phyloP scores from a whole-genome alignment of 2,329 filamentous ascomycete genomes.

The Cryphonectria japonica region DNA sequence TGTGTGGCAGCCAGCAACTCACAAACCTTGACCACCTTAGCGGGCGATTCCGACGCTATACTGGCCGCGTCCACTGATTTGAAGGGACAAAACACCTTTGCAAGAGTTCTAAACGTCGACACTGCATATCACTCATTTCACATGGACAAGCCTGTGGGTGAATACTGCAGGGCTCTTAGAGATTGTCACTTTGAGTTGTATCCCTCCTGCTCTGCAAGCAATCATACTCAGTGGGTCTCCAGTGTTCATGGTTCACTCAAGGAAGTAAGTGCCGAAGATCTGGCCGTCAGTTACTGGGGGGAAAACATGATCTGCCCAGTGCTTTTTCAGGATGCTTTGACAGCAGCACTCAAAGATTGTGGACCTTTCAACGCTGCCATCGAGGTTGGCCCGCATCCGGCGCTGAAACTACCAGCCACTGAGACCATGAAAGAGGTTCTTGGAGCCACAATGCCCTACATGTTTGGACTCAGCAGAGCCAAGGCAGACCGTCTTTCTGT shows the following conservation, averaged over 20 bases:
- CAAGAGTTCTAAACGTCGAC: constrained; percentile 45
- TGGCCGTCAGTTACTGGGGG: constrained; percentile 45
- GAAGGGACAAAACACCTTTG: constrained; percentile 37
- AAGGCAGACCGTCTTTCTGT: constrained; percentile 38
- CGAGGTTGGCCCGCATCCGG: constrained; percentile 51
- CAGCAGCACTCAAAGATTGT: constrained; percentile 31
- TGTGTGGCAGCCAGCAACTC: constrained; percentile 41
- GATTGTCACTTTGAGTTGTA: constrained; percentile 35
- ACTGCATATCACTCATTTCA: constrained; percentile 55
- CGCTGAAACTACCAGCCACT: constrained; percentile 45
- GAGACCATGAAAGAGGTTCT: constrained; percentile 39
- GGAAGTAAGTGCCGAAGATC: constrained; percentile 22
- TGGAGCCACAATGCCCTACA: constrained; percentile 36
- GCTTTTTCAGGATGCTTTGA: constrained; percentile 47
- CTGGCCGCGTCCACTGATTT: constrained; percentile 33
- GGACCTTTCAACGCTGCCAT: constrained; percentile 42
- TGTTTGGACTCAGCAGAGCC: constrained; percentile 38
- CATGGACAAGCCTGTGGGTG: constrained; percentile 43
- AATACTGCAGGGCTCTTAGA: constrained; percentile 41
- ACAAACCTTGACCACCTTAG: constrained; percentile 40
- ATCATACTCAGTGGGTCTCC: constrained; percentile 44
- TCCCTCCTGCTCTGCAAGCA: constrained; percentile 31
- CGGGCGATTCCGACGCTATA: constrained; percentile 40
- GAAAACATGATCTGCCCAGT: constrained; percentile 51
- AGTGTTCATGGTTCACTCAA: constrained; percentile 40